Conservation (phyloP, 1,284 basidiomycete species). For the Cutaneotrichosporon cyanovorans region DNA sequence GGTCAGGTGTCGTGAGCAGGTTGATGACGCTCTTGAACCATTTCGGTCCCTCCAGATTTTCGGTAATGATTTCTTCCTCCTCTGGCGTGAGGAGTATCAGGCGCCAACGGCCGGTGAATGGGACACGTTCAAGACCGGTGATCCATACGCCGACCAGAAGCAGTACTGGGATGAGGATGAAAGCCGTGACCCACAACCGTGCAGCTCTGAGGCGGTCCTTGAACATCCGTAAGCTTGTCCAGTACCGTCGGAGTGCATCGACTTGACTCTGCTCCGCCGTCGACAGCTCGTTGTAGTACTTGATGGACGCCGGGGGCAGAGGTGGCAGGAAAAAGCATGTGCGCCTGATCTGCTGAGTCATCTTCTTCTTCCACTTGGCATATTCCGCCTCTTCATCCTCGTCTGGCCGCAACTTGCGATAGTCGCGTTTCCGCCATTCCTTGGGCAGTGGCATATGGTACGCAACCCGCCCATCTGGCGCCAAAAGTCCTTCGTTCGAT, state of each 20-base stretch:
- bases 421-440: background rate
- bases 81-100: slow-evolving; percentile 79
- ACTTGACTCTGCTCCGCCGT: slow-evolving; percentile 49
- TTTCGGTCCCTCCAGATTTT: slow-evolving; percentile 65
- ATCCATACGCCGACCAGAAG: slow-evolving; percentile 68
- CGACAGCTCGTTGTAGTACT: slow-evolving; percentile 27
- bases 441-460: slow-evolving; percentile 19
- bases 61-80: slow-evolving; percentile 76
- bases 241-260: slow-evolving; percentile 47
- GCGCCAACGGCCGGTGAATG: slow-evolving; percentile 76
- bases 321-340: slow-evolving; percentile 28
- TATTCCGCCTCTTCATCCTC: slow-evolving; percentile 6
- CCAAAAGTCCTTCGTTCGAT: slow-evolving; percentile 16
- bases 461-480: slow-evolving; percentile 26
- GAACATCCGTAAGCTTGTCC: slow-evolving; percentile 42
- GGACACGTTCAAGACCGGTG: slow-evolving; percentile 71
- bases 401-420: background rate
- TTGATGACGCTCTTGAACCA: slow-evolving; percentile 77
- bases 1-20: slow-evolving; percentile 58
- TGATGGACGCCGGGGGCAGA: slow-evolving; percentile 26
- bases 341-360: slow-evolving; percentile 5
- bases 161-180: slow-evolving; percentile 60
- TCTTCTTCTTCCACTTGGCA: slow-evolving; percentile 3
- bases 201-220: slow-evolving; percentile 50
- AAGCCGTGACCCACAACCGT: slow-evolving; percentile 53